Evolutionary conservation across 495 filamentous ascomycete genomes (phyloP).

Genomic region (Lepidopterella palustris): DNA sequence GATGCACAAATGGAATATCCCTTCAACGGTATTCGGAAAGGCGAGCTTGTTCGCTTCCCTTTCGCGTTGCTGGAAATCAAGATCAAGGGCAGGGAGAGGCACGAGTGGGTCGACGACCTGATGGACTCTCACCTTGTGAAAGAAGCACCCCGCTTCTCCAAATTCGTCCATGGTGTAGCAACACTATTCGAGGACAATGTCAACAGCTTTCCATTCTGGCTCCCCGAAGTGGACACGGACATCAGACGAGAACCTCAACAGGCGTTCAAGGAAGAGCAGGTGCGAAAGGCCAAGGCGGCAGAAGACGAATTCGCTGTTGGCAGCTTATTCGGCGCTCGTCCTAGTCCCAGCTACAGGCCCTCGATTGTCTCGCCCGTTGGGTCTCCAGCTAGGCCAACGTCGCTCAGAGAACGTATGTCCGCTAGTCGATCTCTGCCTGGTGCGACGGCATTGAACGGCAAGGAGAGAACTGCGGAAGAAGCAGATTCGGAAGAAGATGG

Average conservation of each 20-base stretch:
- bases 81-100: conserved; percentile 63
- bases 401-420: not conserved
- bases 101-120: conserved; percentile 83
- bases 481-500: conserved; percentile 41
- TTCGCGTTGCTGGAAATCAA: conserved; percentile 92
- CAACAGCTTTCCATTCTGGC: conserved; percentile 94
- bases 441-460: conserved; percentile 15
- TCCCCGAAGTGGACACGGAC: conserved; percentile 80
- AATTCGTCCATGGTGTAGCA: conserved; percentile 91
- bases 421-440: not conserved
- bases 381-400: conserved; percentile 14
- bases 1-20: conserved; percentile 74
- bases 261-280: conserved; percentile 88
- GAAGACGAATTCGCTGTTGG: conserved; percentile 87
- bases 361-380: conserved; percentile 28
- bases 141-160: conserved; percentile 82
- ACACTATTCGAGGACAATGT: conserved; percentile 91
- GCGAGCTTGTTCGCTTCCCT: conserved; percentile 88
- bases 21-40: conserved; percentile 75
- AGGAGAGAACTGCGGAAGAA: conserved; percentile 35
- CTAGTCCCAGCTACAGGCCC: conserved; percentile 35
- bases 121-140: conserved; percentile 90
- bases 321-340: conserved; percentile 58
- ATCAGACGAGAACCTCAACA: conserved; percentile 86
- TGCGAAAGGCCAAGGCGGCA: conserved; percentile 65